Evolutionary conservation across 2,329 filamentous ascomycete genomes (phyloP), one percentile per base, ranked within the genome.

Genomic region (Pseudonectria buxi): DNA sequence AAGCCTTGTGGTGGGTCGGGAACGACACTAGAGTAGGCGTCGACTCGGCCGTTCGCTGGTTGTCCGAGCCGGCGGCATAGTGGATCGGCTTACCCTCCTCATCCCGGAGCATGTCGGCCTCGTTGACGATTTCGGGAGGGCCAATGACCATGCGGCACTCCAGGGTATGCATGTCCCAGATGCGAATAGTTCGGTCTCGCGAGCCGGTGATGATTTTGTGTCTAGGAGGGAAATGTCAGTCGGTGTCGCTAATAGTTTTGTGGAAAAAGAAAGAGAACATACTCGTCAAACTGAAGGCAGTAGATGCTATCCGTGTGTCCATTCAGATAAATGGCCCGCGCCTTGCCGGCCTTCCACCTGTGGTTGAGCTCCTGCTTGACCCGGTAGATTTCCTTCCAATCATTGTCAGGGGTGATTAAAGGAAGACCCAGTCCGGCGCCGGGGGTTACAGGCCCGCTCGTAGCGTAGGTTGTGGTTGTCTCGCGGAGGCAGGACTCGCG

Each of bases 241-340:
- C 18, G 18, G 18, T 7, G 25, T 36, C 37, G 35, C 33, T 15
- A 35, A 7, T 24, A 18, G 13, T 30, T 16, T 14, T 3, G 11
- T 28, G 15, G 29, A 24, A 6, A 13, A 32, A 12, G 26, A 6
- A n/a, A 10, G 15, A 13, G 18, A 22, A 68, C 81, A 51, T 74
- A 88, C 82, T 96, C 90, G 59, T 98, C 92, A 58, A 96, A 98
- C 57, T 98, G 92, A 37, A 94, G 77, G 61, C 92, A 98, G 65
- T 98, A 98, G 38, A 98, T 94, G 47, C 88, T 95, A 59, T 98
- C 92, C 16, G 81, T 81, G 58, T 98, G 92, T 3, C 92, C 92
- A 51, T 92, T 87, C 14, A 98, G 73, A 59, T 95, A 96, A 37
- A 94, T 79, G 1, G 87, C 82, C 30, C 78, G 81, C 7, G 88